Conservation (phyloP, 75 land plant genomes). For the Pinus albicaulis region DNA sequence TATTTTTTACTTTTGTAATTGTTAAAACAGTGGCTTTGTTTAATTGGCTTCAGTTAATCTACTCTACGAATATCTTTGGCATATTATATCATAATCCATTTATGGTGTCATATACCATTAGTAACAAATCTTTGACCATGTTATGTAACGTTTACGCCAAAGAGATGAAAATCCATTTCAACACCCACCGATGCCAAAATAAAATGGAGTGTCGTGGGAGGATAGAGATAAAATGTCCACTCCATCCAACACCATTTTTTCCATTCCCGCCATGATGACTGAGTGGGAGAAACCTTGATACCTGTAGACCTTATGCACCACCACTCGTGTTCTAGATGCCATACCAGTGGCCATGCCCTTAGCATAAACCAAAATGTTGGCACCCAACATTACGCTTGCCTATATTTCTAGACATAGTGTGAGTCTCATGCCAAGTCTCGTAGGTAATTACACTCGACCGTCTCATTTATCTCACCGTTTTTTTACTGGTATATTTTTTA, state of each 20-base stretch:
- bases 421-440: slow-evolving; percentile 10
- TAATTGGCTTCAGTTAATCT: too few species aligned
- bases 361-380: not conserved
- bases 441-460: not conserved
- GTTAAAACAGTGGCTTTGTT: too few species aligned
- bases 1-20: too few species aligned
- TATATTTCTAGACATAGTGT: not conserved
- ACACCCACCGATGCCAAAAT: too few species aligned
- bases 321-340: slow-evolving; percentile 42
- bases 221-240: slow-evolving; percentile 7
- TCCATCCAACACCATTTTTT: slow-evolving; percentile 44
- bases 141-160: too few species aligned
- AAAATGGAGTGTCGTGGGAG: too few species aligned
- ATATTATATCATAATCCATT: too few species aligned
- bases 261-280: slow-evolving; percentile 46
- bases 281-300: slow-evolving; percentile 45
- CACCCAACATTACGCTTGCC: not conserved
- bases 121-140: too few species aligned
- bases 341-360: slow-evolving; percentile 10
- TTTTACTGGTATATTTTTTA: slow-evolving; percentile 10
- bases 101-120: too few species aligned
- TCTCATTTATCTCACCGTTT: not conserved
- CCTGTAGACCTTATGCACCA: slow-evolving; percentile 59
- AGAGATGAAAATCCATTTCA: too few species aligned
- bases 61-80: too few species aligned